Evolutionary conservation across 2,329 filamentous ascomycete genomes (phyloP).

Genomic region (Penicillium sp.): DNA sequence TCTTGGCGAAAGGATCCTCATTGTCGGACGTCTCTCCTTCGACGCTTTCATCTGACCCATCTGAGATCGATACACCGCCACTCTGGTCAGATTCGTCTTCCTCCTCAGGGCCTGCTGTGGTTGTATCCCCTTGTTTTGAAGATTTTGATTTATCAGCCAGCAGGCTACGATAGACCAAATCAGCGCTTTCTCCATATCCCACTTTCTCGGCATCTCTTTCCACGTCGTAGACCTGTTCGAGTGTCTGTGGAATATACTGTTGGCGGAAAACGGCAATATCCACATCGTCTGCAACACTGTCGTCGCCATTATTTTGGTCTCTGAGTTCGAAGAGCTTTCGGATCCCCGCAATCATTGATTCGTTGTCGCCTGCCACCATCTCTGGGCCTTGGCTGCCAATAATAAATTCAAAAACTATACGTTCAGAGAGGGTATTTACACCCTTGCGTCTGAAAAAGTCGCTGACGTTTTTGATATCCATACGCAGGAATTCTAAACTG

Average conservation of each 20-base stretch:
- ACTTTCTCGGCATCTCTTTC: conserved; percentile 83
- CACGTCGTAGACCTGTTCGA: conserved; percentile 94
- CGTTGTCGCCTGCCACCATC: conserved; percentile 35
- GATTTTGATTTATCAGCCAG: conserved; percentile 58
- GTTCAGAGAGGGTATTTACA: conserved; percentile 75
- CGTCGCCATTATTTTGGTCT: conserved; percentile 47
- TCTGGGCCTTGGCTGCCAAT: conserved; percentile 54
- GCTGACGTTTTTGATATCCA: conserved; percentile 96
- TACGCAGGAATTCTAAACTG: conserved; percentile 87
- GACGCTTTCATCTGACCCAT: conserved; percentile 43
- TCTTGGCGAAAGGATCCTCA: conserved; percentile 56
- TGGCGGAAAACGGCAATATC: conserved; percentile 92
- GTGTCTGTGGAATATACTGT: conserved; percentile 92
- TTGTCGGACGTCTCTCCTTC: conserved; percentile 32
- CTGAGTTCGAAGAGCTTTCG: conserved; percentile 63
- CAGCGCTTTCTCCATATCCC: conserved; percentile 68
- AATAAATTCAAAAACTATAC: conserved; percentile 79
- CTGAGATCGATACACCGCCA: conserved; percentile 33
- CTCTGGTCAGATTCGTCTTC: conserved; percentile 35
- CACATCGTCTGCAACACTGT: conserved; percentile 58
- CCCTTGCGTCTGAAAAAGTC: conserved; percentile 88
- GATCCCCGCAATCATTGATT: conserved; percentile 58
- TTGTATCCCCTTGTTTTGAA: neutral
- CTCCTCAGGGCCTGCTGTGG: conserved; percentile 28
- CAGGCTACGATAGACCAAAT: conserved; percentile 81